A percentile compares a stretch with the other conserved stretches of the same genome.
These are phyloP conservation scores for Rosa multiflora DNA, from an alignment of 306 rosid genomes.

Conservation along the genomic window DNA sequence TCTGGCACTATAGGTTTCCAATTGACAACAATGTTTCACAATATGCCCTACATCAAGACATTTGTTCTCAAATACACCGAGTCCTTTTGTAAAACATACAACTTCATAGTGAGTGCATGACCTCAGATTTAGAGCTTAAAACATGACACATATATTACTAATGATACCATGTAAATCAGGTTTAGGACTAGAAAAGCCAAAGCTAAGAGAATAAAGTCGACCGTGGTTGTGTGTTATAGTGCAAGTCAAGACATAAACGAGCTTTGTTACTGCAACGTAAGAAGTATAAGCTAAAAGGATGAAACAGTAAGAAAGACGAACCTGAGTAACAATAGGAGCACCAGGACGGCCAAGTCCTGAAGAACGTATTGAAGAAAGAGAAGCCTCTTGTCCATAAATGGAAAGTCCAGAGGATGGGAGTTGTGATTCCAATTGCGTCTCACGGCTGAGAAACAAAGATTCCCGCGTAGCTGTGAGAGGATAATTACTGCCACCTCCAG, in stretches of 20 bases:
- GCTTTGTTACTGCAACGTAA: slow-evolving; percentile 1
- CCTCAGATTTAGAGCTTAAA: neutral
- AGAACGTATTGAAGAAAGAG: slow-evolving; percentile 50
- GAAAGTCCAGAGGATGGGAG: slow-evolving; percentile 61
- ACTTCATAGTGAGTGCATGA: neutral
- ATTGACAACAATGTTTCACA: neutral
- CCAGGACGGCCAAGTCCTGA: slow-evolving; percentile 63
- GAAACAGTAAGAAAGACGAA: slow-evolving; percentile 31
- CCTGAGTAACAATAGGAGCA: slow-evolving; percentile 91
- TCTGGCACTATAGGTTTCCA: neutral
- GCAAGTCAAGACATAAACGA: neutral
- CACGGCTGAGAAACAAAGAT: slow-evolving; percentile 63
- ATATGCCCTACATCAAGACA: neutral
- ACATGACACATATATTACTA: neutral
- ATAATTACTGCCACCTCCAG: slow-evolving; percentile 45
- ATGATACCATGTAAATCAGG: neutral
- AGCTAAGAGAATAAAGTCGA: neutral
- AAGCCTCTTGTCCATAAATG: slow-evolving; percentile 41
- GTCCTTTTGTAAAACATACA: neutral
- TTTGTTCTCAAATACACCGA: neutral
- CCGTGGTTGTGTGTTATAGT: neutral
- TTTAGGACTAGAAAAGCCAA: neutral
- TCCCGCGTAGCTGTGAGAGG: slow-evolving; percentile 65
- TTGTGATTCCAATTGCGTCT: slow-evolving; percentile 69
- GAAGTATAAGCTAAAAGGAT: slow-evolving; percentile 17